Percentiles rank a stretch among this genome's conserved stretches.
Evolutionary conservation across 2,329 filamentous ascomycete genomes (phyloP).

Genomic region (Pezicula carpinea): DNA sequence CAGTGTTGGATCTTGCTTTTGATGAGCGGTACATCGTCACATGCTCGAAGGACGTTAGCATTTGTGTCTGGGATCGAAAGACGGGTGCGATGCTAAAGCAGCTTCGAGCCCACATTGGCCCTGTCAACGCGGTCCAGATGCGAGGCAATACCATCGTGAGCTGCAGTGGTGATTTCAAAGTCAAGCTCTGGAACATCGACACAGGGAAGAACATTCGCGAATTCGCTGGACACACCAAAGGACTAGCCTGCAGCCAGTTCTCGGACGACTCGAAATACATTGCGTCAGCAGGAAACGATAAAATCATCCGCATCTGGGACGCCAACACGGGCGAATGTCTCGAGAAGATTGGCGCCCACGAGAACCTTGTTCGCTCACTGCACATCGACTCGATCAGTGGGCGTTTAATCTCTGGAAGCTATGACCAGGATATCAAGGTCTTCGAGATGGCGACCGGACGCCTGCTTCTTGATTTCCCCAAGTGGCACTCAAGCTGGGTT

Average conservation of each 20-base stretch:
- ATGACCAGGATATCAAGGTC: constrained; percentile 93
- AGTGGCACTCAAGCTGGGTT: constrained; percentile 97
- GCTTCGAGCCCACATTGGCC: constrained; percentile 79
- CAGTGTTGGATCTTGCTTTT: constrained; percentile 90
- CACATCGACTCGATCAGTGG: constrained; percentile 86
- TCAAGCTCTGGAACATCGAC: constrained; percentile 93
- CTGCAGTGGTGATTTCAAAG: constrained; percentile 87
- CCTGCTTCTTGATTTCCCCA: constrained; percentile 78
- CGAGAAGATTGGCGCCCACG: constrained; percentile 76
- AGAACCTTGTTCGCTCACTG: constrained; percentile 79
- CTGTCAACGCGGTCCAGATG: constrained; percentile 94
- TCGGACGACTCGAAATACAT: constrained; percentile 92
- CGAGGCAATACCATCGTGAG: constrained; percentile 89
- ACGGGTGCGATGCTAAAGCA: constrained; percentile 73
- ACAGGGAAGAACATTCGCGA: constrained; percentile 86
- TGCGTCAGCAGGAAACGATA: constrained; percentile 90
- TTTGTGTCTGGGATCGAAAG: constrained; percentile 88
- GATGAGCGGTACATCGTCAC: constrained; percentile 91
- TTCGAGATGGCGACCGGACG: constrained; percentile 81
- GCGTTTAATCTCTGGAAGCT: constrained; percentile 84
- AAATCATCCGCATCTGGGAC: constrained; percentile 94
- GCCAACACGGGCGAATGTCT: constrained; percentile 83
- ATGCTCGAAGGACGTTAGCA: constrained; percentile 91
- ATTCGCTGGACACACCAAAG: constrained; percentile 85
- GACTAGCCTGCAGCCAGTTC: constrained; percentile 93